phyloP scores from a whole-genome alignment of 192 early-diverging fungal species.

The Chytriomyces sp. region DNA sequence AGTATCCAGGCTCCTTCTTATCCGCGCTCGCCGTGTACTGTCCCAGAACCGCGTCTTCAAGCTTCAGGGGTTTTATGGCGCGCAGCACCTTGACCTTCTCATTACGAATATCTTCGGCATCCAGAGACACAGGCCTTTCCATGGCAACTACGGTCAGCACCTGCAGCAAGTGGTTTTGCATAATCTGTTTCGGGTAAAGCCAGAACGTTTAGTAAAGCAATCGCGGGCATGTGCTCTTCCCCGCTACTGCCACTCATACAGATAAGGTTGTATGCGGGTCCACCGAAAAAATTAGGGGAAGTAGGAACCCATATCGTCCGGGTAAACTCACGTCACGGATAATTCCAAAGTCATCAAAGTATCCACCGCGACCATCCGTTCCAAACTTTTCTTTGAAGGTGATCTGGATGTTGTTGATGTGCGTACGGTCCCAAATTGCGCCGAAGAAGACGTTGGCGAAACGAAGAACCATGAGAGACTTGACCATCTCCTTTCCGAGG shows the following conservation, averaged over 20 bases:
- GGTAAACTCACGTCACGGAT: constrained; percentile 84
- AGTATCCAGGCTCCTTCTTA: constrained; percentile 85
- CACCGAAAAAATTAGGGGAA: too few species aligned
- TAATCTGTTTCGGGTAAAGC: constrained; percentile 34
- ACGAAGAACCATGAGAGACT: constrained; percentile 90
- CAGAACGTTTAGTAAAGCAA: constrained; percentile 5
- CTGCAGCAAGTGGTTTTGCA: constrained; percentile 83
- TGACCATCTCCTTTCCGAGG: constrained; percentile 99
- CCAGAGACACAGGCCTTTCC: constrained; percentile 85
- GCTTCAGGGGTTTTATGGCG: constrained; percentile 69
- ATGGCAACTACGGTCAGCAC: constrained; percentile 93
- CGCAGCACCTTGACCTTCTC: constrained; percentile 93
- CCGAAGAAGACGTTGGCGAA: constrained; percentile 94
- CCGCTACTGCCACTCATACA: too few species aligned
- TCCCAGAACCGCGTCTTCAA: constrained; percentile 86
- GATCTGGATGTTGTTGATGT: constrained; percentile 94
- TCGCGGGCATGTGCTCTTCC: too few species aligned
- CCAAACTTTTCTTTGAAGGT: constrained; percentile 98
- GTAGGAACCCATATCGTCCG: constrained; percentile 1
- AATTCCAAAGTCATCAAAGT: constrained; percentile 99
- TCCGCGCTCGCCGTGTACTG: constrained; percentile 84
- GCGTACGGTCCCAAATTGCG: constrained; percentile 84
- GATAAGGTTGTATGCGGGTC: too few species aligned
- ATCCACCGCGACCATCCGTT: constrained; percentile 95
- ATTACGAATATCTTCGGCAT: constrained; percentile 91